Evolutionary conservation across 371 early-diverging fungal genomes (phyloP).

Genomic region (Lichtheimia corymbifera): DNA sequence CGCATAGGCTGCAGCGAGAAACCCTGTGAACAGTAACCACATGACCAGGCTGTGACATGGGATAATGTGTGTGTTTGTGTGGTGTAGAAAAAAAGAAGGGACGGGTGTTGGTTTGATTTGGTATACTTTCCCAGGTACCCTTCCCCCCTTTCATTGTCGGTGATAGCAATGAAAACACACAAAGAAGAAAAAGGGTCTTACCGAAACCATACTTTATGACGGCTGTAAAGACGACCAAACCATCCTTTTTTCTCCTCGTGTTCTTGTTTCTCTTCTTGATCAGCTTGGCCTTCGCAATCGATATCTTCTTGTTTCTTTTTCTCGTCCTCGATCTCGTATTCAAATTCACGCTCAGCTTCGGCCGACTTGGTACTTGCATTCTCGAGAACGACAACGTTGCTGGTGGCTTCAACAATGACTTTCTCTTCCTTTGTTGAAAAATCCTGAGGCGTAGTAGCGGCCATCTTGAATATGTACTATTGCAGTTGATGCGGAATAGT

Average conservation of each 20-base stretch:
- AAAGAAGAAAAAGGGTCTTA: slow-evolving; percentile 1
- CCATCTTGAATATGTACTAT: too few relatives aligned
- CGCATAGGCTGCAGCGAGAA: slow-evolving; percentile 36
- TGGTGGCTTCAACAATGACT: too few relatives aligned
- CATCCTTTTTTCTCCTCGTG: not conserved
- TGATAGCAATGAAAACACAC: not conserved
- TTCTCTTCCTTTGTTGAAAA: too few relatives aligned
- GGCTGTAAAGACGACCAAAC: not conserved
- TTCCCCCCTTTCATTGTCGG: too few relatives aligned
- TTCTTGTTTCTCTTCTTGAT: slow-evolving; percentile 5
- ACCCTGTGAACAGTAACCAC: slow-evolving; percentile 45
- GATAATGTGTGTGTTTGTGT: not conserved
- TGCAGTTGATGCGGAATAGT: too few relatives aligned
- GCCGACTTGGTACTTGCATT: too few relatives aligned
- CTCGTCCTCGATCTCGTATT: not conserved
- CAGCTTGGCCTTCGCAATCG: not conserved
- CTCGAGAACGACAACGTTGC: too few relatives aligned
- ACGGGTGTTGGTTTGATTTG: too few relatives aligned
- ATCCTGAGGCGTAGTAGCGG: too few relatives aligned
- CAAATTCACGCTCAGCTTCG: too few relatives aligned
- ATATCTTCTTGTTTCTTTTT: not conserved
- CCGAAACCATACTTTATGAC: slow-evolving; percentile 12
- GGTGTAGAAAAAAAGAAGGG: too few relatives aligned
- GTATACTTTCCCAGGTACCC: not conserved
- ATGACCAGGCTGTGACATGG: slow-evolving; percentile 23